Base-by-base conservation (phyloP, 164 flowering plant species). In the Piper betle region DNA sequence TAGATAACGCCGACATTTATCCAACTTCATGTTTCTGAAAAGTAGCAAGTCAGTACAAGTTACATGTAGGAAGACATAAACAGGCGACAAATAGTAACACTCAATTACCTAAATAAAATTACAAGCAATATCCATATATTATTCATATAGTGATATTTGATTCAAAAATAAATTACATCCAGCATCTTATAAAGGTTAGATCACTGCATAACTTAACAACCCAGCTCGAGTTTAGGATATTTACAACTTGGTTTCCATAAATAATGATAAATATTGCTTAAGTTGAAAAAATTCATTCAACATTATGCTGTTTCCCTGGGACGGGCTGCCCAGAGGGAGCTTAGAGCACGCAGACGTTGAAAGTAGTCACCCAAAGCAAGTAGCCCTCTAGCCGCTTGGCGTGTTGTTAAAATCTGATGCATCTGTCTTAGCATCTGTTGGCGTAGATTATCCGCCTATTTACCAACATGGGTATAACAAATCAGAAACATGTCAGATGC, bases 371-470 rank as follows among this genome's bases (percentile, higher is more conserved):
- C 97, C 62, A 87, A 72, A 16, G 85, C 86, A 53, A 91, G 80
- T 70, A 91, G 74, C 25, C 84, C 87, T 56, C 81, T 76, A 41
- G 96, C 97, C 48, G 93, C 81, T 73, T 91, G 96, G 15, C 86
- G 85, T 25, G 69, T 73, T 10, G 93, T 91, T 39, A 91, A 72
- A 64, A 83, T 82, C 42, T 73, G 76, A 19, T 65, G 67, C 84
- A 87, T 83, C 66, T 82, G 94, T 63, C 75, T 82, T 61, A 89
- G 71, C 4, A 90, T 80, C 71, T 75, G 84, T 62, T 79, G 82
- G 16, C 97, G 86, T 55, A 89, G 82, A 73, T 89, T 81, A 66
- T 89, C 96, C 8, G 96, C 96, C 96, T 89, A 80, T 71, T 72
- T 25, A 25, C 33, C 33, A 25, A 17, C 59, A 48, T 50, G 66